Base-by-base conservation (phyloP, 768 basidiomycete species). In the Auriculariales sp. region DNA sequence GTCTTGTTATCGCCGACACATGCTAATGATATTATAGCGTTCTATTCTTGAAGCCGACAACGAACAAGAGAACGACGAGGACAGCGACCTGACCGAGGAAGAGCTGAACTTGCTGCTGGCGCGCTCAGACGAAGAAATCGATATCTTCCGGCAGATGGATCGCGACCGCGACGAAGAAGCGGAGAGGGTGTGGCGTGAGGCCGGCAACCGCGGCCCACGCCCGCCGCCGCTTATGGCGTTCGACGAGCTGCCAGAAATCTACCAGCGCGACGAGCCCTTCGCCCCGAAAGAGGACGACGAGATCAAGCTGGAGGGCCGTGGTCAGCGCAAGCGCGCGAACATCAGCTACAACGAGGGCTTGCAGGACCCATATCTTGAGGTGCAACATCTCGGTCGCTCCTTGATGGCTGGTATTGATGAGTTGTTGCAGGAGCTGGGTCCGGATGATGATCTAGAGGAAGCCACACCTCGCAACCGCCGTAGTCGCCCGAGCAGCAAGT, bases 321-420 rank as follows among this genome's bases (percentile, higher is more conserved):
- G 92, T 30, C 82, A 87, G 61, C 75, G 92, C 56, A 75, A 78
- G 52, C 75, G 90, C 55, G 87, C 80, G 51, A 73, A 83, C 36
- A 89, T 98, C 53, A 83, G 79, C 60, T 98, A 98, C 60, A 93
- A 84, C 52, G 94, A 97, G 60, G 92, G 92, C 14, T 71, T 98
- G 50, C 94, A 98, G 56, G 94, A 95, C 59, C 83, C 92, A 56
- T 95, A 90, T 84, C 78, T 89, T 28, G 74, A 85, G 74, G 83
- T 83, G 60, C 52, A 48, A 19, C 3, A 22, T 12, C 17, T 5
- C 14, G 35, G 35, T 7, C 7, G 6, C 15, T n/a, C n/a, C n/a
- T 57, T 33, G 55, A 57, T n/a, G 58, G n/a, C n/a, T 17, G 35
- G n/a, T 17, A 19, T 19, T 36, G 22, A 36, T 44, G 24, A 2